These are phyloP conservation scores for Aspergillus nidulans DNA, from an alignment of 495 filamentous ascomycete species.

Conservation along the genomic window DNA sequence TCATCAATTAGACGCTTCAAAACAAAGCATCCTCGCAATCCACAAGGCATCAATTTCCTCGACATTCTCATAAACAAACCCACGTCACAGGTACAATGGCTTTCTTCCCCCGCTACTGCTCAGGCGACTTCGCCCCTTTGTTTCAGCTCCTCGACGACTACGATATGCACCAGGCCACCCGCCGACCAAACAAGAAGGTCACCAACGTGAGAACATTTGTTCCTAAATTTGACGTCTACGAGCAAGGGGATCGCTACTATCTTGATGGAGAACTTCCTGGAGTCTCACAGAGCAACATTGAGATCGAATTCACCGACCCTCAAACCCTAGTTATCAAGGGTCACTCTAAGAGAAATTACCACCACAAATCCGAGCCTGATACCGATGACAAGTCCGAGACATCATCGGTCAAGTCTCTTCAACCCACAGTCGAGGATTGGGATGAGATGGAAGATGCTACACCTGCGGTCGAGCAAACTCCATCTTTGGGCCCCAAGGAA, in stretches of 20 bases:
- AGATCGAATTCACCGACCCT: constrained; percentile 79
- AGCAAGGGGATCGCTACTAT: constrained; percentile 63
- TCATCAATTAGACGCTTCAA: background rate
- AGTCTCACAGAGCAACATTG: constrained; percentile 68
- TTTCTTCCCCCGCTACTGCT: constrained; percentile 52
- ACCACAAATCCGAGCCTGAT: constrained; percentile 9
- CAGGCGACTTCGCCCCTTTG: constrained; percentile 56
- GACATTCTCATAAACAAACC: background rate
- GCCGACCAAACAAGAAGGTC: constrained; percentile 16
- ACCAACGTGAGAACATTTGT: constrained; percentile 46
- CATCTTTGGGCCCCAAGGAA: constrained; percentile 3
- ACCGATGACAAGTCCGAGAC: constrained; percentile 18
- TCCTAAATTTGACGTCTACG: constrained; percentile 78
- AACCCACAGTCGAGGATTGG: constrained; percentile 66
- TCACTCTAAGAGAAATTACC: constrained; percentile 54
- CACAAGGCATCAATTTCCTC: background rate
- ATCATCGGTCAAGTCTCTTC: constrained; percentile 34
- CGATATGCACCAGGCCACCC: constrained; percentile 46
- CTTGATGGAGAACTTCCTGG: constrained; percentile 89
- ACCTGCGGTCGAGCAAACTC: constrained; percentile 2
- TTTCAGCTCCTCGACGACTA: constrained; percentile 77
- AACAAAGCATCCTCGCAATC: background rate
- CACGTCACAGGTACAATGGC: constrained; percentile 51
- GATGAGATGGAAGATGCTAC: constrained; percentile 29
- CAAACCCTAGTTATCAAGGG: constrained; percentile 74